Conservation (phyloP, 2,329 filamentous ascomycete species). For the Xylaria polymorpha region DNA sequence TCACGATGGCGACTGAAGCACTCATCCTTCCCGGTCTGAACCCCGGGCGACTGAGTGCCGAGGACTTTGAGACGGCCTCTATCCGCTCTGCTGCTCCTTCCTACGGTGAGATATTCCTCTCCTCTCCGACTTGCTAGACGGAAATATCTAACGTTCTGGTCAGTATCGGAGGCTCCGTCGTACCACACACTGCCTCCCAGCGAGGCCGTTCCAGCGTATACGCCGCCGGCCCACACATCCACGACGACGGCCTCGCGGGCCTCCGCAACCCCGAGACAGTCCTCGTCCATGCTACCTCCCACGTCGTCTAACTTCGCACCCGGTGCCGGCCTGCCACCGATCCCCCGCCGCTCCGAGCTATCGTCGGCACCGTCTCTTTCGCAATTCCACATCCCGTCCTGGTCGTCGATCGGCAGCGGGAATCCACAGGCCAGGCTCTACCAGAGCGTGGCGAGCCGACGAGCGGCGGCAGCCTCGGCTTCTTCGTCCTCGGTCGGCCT, state of each 20-base stretch:
- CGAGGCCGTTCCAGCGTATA: conserved; percentile 64
- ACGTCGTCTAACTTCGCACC: conserved; percentile 44
- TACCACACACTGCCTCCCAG: conserved; percentile 66
- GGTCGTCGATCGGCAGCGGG: conserved; percentile 61
- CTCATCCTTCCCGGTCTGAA: conserved; percentile 42
- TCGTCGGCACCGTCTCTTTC: conserved; percentile 55
- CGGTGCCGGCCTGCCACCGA: conserved; percentile 62
- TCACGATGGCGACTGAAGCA: conserved; percentile 47
- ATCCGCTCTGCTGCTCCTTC: conserved; percentile 76
- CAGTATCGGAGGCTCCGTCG: conserved; percentile 73
- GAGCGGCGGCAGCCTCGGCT: conserved; percentile 59
- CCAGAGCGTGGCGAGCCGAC: conserved; percentile 71
- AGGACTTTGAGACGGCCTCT: conserved; percentile 75
- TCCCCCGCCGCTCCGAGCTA: conserved; percentile 56
- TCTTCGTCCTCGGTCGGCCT: conserved; percentile 3
- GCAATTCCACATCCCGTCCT: conserved; percentile 68
- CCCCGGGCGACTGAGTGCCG: conserved; percentile 52
- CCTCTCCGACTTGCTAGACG: background rate
- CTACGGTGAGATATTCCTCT: conserved; percentile 62
- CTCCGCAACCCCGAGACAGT: conserved; percentile 38
- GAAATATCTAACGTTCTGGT: conserved; percentile 37
- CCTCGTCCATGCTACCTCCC: conserved; percentile 48
- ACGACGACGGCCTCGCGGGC: conserved; percentile 42
- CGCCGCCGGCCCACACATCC: conserved; percentile 50
- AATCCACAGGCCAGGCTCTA: conserved; percentile 70